A percentile compares a stretch with the other conserved stretches of the same genome.
These are phyloP conservation scores for Eucalyptus lansdowneana DNA, from an alignment of 345 rosid species.

Conservation along the genomic window DNA sequence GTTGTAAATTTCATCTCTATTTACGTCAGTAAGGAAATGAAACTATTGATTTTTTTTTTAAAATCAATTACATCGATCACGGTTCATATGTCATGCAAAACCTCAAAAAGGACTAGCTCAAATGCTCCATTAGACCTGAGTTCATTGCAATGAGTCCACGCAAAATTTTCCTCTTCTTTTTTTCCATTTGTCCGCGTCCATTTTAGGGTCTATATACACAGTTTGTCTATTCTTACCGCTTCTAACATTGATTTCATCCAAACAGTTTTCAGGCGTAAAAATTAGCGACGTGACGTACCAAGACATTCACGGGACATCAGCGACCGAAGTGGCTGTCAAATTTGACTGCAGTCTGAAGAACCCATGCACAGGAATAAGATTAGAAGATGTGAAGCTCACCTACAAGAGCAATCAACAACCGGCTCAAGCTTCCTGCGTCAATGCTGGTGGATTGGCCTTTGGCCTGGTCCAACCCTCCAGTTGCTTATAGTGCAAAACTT, in stretches of 20 bases:
- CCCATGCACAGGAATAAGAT: conserved; percentile 41
- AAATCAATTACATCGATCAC: too few species aligned
- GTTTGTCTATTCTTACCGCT: neutral
- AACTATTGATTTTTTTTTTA: too few species aligned
- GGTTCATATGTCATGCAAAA: too few species aligned
- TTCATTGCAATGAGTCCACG: neutral
- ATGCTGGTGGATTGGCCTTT: conserved; percentile 36
- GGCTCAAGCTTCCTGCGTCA: conserved; percentile 37
- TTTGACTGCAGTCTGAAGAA: conserved; percentile 47
- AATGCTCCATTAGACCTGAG: neutral
- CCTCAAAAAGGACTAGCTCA: neutral
- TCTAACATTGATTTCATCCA: neutral
- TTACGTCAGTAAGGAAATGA: too few species aligned
- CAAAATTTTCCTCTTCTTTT: neutral
- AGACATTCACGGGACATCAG: conserved; percentile 57
- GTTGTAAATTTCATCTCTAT: too few species aligned
- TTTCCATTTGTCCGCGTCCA: neutral
- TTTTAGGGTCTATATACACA: neutral
- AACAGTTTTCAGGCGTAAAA: conserved; percentile 52
- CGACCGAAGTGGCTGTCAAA: conserved; percentile 37
- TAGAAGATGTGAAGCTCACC: conserved; percentile 38
- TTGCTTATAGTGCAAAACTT: conserved; percentile 6
- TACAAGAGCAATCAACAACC: conserved; percentile 5
- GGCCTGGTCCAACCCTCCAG: conserved; percentile 26
- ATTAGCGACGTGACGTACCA: conserved; percentile 44